Percentiles rank a stretch among this genome's conserved stretches.
Conservation (phyloP, 768 basidiomycete genomes). For the Trametes elegans region DNA sequence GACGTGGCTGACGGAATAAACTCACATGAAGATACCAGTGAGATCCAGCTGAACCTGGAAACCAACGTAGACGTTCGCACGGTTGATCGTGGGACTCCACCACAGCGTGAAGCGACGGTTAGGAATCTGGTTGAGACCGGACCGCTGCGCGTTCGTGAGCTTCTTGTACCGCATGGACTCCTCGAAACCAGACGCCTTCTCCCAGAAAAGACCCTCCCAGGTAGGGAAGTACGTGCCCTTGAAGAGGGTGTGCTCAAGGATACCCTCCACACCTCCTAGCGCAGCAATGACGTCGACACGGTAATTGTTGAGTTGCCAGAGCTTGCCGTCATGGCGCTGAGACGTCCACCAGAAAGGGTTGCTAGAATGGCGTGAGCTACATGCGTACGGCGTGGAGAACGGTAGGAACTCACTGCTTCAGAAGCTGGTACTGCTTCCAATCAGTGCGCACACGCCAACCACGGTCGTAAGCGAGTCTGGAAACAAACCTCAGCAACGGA, state of each 20-base stretch:
- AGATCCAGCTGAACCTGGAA: conserved; percentile 99
- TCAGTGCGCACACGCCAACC: conserved; percentile 98
- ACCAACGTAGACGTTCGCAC: conserved; percentile 99
- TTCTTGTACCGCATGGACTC: conserved; percentile 96
- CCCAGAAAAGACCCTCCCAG: conserved; percentile 98
- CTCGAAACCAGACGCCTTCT: conserved; percentile 96
- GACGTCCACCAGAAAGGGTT: conserved; percentile 99
- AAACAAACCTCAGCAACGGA: background rate
- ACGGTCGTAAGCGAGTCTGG: conserved; percentile 91
- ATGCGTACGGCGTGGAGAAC: background rate
- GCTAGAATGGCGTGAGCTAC: conserved; percentile 36
- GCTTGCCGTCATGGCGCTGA: conserved; percentile 92
- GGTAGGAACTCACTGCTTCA: conserved; percentile 69
- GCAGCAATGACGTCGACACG: conserved; percentile 99
- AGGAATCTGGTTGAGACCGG: conserved; percentile 96
- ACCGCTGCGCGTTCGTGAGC: conserved; percentile 96
- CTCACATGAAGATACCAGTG: conserved; percentile 91
- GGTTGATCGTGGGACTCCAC: conserved; percentile 99
- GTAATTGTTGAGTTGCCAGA: conserved; percentile 98
- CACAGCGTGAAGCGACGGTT: conserved; percentile 99
- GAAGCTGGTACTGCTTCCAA: conserved; percentile 95
- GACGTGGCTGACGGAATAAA: background rate
- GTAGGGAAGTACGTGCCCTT: conserved; percentile 98
- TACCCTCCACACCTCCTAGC: conserved; percentile 93
- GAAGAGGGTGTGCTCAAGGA: conserved; percentile 95